phyloP scores from a whole-genome alignment of 441 rosid genomes.

The Croton setiger region DNA sequence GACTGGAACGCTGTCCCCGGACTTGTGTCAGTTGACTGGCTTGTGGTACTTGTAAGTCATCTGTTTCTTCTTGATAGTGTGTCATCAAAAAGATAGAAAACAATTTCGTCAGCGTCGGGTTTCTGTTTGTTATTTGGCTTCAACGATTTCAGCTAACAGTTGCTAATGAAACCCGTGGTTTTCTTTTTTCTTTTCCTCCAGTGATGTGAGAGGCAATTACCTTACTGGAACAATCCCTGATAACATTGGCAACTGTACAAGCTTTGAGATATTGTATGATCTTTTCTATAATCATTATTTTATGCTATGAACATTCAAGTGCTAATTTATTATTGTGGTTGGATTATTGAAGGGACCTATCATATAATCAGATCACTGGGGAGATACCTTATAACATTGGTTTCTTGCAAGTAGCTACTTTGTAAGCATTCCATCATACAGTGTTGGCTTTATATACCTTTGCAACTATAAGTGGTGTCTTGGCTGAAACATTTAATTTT shows the following conservation, averaged over 20 bases:
- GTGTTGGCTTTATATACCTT: not conserved
- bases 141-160: not conserved
- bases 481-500: no score
- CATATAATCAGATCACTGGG: constrained; percentile 78
- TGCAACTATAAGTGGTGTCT: not conserved
- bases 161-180: no score
- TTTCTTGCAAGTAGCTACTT: constrained; percentile 93
- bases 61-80: no score
- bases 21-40: constrained; percentile 90
- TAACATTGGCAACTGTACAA: constrained; percentile 87
- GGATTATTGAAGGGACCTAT: constrained; percentile 56
- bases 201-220: constrained; percentile 93
- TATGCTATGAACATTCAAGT: not conserved
- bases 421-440: constrained; percentile 41
- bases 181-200: constrained; percentile 15
- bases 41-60: constrained; percentile 92
- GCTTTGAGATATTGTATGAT: constrained; percentile 85
- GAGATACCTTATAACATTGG: constrained; percentile 90
- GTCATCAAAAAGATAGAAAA: not conserved
- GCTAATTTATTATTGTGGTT: not conserved
- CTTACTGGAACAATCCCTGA: constrained; percentile 79
- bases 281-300: no score
- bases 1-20: constrained; percentile 77
- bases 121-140: not conserved
- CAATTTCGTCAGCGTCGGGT: not conserved